Evolutionary conservation across 805 yeast genomes (phyloP).

Genomic region (Lachancea meyersii): DNA sequence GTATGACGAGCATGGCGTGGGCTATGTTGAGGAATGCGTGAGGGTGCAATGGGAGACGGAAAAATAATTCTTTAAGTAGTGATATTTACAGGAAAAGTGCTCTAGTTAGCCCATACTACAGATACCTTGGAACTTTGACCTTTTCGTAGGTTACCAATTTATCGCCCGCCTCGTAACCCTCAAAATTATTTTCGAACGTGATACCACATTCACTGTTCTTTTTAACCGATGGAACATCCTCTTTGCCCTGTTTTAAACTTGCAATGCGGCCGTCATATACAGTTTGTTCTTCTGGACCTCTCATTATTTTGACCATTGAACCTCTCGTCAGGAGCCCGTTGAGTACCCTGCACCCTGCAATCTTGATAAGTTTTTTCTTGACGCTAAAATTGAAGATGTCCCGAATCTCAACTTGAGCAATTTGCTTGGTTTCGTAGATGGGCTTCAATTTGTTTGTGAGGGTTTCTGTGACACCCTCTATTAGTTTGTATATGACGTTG

Average conservation of each 20-base stretch:
- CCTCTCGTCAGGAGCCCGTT: conserved; percentile 61
- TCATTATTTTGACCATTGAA: conserved; percentile 50
- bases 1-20: conserved; percentile 61
- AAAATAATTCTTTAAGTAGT: not conserved
- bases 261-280: conserved; percentile 53
- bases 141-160: conserved; percentile 67
- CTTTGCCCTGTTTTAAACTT: conserved; percentile 75
- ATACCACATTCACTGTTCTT: conserved; percentile 92
- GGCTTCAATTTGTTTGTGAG: conserved; percentile 59
- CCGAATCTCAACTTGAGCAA: conserved; percentile 63
- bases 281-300: conserved; percentile 39
- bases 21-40: conserved; percentile 71
- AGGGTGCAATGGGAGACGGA: conserved; percentile 79
- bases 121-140: conserved; percentile 47
- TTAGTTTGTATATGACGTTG: conserved; percentile 79
- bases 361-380: conserved; percentile 48
- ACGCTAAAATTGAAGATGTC: conserved; percentile 65
- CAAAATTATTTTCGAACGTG: conserved; percentile 56
- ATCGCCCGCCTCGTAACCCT: conserved; percentile 69
- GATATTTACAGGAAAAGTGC: conserved; percentile 7
- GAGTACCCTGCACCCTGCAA: conserved; percentile 84
- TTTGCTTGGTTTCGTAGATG: conserved; percentile 54
- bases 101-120: conserved; percentile 25
- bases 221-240: conserved; percentile 66
- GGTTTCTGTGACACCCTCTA: conserved; percentile 71